Conservation (phyloP, 2,329 filamentous ascomycete species). For the Trichoderma arundinaceum region DNA sequence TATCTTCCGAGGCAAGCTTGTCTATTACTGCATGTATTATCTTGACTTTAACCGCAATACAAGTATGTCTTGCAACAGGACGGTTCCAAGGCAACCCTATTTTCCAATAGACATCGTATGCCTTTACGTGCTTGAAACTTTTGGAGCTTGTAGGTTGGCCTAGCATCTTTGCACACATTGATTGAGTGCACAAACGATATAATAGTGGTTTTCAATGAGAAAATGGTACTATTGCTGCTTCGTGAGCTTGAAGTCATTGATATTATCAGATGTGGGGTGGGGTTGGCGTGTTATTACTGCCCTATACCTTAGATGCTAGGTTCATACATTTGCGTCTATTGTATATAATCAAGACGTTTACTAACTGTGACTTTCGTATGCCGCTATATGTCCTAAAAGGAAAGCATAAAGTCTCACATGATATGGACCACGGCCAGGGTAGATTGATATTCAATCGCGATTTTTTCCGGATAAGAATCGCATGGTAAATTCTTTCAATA, state of each 20-base stretch:
- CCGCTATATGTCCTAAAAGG: no score
- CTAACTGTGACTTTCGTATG: no score
- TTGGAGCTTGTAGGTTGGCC: slow-evolving; percentile 42
- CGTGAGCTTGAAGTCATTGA: background rate
- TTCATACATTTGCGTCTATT: background rate
- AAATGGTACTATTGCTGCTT: background rate
- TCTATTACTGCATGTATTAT: slow-evolving; percentile 50
- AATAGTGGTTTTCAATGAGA: background rate
- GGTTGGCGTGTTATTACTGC: background rate
- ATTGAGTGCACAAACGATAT: background rate
- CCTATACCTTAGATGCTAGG: no score
- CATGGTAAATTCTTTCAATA: no score
- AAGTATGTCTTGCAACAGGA: slow-evolving; percentile 52
- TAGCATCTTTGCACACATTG: background rate
- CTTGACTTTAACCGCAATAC: slow-evolving; percentile 56
- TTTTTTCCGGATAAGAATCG: no score
- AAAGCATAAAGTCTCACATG: no score
- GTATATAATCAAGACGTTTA: background rate
- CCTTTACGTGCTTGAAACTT: slow-evolving; percentile 56
- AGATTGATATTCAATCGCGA: no score
- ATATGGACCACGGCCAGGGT: no score
- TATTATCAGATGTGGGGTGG: background rate
- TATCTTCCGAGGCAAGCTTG: slow-evolving; percentile 52
- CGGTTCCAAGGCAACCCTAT: slow-evolving; percentile 41
- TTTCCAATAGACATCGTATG: slow-evolving; percentile 53